Evolutionary conservation across 148 eudicot species (phyloP), one percentile per base, ranked within the genome.

Genomic region (Salicornia ramosissima): DNA sequence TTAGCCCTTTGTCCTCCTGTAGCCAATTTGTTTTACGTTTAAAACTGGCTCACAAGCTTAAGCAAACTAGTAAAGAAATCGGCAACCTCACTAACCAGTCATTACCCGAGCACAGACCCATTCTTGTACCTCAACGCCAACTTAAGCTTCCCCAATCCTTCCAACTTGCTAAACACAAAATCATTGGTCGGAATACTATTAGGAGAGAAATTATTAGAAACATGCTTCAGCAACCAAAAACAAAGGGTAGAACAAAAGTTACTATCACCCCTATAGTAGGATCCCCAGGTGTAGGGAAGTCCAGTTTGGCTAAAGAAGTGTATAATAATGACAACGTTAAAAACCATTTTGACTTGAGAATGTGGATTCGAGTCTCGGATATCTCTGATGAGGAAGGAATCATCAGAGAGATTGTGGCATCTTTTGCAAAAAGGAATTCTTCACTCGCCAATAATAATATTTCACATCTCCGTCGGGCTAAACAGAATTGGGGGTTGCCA

Each of bases 261-360:
- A 46, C 74, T 45, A 33, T 71, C 24, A 71, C 58, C 19, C 69
- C 49, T 25, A 65, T 76, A 52, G 26, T 60, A 19, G 79, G 79
- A 34, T 4, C 26, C 34, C 42, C 58, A 15, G 79, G 79, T 28
- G 60, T 65, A 46, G 79, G 79, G 30, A 76, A 76, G 65, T 71
- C 79, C 0, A 51, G 71, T 25, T 67, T 76, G 65, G 75, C 71
- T 12, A 34, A 65, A 51, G 29, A 33, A 19, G 69, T 76, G 31
- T 76, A 64, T 49, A 59, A 65, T 10, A 70, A 76, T 76, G 64
- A 70, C 6, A 36, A 49, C 67, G 70, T 76, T 65, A 71, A 76
- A 50, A 65, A 16, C 28, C 71, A 71, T 47, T 71, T 76, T 28
- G 79, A 76, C 30, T 54, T 76, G 4, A 64, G 75, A 34, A 70